These are phyloP conservation scores for Juglanconis oblonga DNA, from an alignment of 2,329 filamentous ascomycete genomes.

Conservation along the genomic window DNA sequence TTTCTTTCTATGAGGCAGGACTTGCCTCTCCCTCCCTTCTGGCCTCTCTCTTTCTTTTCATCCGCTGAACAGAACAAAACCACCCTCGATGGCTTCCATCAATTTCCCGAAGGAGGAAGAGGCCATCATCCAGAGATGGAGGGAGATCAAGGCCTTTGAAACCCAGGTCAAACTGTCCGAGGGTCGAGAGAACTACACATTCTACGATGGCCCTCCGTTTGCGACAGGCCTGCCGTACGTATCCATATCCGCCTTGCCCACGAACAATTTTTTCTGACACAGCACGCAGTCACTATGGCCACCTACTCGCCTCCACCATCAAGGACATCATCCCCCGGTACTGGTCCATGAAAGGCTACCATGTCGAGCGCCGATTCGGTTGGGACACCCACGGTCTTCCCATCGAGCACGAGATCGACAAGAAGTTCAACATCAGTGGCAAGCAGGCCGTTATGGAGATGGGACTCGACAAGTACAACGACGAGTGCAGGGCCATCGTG, in stretches of 20 bases:
- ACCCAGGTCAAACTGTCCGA: conserved; percentile 80
- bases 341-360: conserved; percentile 95
- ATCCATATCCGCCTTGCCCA: background rate
- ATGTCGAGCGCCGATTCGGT: conserved; percentile 88
- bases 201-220: conserved; percentile 86
- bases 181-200: conserved; percentile 81
- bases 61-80: conserved; percentile 11
- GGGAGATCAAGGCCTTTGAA: conserved; percentile 87
- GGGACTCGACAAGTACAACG: conserved; percentile 86
- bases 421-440: conserved; percentile 78
- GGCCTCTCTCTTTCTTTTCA: background rate
- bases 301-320: conserved; percentile 87
- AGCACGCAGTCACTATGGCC: conserved; percentile 51
- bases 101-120: conserved; percentile 93
- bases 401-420: conserved; percentile 97
- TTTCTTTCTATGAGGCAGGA: background rate
- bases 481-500: conserved; percentile 86
- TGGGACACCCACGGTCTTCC: conserved; percentile 95
- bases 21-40: background rate
- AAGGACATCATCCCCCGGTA: conserved; percentile 96
- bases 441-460: conserved; percentile 83
- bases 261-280: background rate
- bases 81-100: conserved; percentile 65
- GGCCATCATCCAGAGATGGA: conserved; percentile 79
- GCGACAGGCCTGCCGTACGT: conserved; percentile 61